Base-by-base conservation (phyloP, 1,284 basidiomycete genomes). In the Melanopsichium pennsylvanicum region DNA sequence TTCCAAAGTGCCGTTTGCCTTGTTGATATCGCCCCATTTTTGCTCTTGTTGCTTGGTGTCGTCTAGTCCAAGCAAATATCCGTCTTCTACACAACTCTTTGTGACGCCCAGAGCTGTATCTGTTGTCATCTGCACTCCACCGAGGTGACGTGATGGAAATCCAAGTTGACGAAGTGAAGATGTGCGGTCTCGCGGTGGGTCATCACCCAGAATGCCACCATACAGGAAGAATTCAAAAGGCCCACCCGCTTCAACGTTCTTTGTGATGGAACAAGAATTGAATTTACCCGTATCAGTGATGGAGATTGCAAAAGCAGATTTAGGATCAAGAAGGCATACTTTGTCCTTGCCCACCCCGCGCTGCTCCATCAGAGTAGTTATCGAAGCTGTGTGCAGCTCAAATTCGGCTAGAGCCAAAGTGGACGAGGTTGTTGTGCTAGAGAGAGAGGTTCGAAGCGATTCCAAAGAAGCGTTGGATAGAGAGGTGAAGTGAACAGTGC, bases 81-180 rank as follows among this genome's bases (percentile, higher is more conserved):
- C 62, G 44, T 96, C 92, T 61, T 90, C 84, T 0, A 94, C 89
- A 13, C 96, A 90, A 2, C 87, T 82, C 80, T 95, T 97, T 0
- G 92, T 93, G 6, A 97, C 94, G 8, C 90, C 92, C 0, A 97
- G 84, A 0, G 95, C 95, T 1, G 95, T 97, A 81, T 98, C 95
- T 0, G 95, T 98, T 22, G 95, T 97, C 95, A 98, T 98, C 82
- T 98, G 96, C 1, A 93, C 84, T 1, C 66, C 50, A 29, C 79
- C 79, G n/a, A 79, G 52, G 34, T 80, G 75, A 7, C 77, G 48
- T 0, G 57, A 86, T 0, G 92, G 91, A 79, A 96, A 97, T 0
- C 93, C 93, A 15, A 93, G 83, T 13, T 85, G 85, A 23, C 96
- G 88, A 35, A 98, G 86, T 78, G 95, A 91, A 3, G 88, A 86